Base-by-base conservation (phyloP, 345 rosid species). In the Mercurialis annua region DNA sequence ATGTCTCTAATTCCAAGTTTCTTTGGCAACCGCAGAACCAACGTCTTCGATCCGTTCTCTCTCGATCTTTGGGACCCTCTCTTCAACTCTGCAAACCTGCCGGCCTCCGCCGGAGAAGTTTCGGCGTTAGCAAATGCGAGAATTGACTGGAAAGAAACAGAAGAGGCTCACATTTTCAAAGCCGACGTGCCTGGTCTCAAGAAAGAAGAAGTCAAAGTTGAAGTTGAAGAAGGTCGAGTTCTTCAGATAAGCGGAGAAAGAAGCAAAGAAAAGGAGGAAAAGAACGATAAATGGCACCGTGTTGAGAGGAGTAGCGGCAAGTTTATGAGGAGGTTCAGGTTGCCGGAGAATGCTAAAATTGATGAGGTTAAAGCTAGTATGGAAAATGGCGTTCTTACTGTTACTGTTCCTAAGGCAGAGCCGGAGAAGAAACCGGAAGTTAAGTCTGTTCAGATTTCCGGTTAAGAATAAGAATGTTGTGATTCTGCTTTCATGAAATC, bases 101-200 rank as follows among this genome's bases (percentile, higher is more conserved):
- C 62, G 3, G 18, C 53, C 11, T 63, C 43, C 2, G 47, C 65
- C 0, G 36, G 54, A 2, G 71, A 72, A n/a, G 15, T 61, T 26
- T 54, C 78, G 21, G 56, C 66, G 9, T 48, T 74, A 16, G 62
- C 44, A n/a, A 59, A 51, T 1, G 36, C 74, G 6, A 69, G 62
- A 52, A 64, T 69, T 26, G 74, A 75, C 38, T 69, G 78, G 78
- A 75, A 69, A 8, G 78, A 75, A 56, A 69, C 78, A 1, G 70
- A 73, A 10, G 74, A 51, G 33, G 71, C 71, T 24, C 71, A 69
- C 67, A n/a, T 75, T 6, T 75, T 75, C 74, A 69, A 65, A 58
- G 74, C 71, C 8, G 78, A 69, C 50, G 42, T 74, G 9, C 77
- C 69, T 0, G 68, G 68, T 18, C 20, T 67, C 55, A 61, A 54